Conservation (phyloP, 1,139 yeast species). For the Taphrina confusa region DNA sequence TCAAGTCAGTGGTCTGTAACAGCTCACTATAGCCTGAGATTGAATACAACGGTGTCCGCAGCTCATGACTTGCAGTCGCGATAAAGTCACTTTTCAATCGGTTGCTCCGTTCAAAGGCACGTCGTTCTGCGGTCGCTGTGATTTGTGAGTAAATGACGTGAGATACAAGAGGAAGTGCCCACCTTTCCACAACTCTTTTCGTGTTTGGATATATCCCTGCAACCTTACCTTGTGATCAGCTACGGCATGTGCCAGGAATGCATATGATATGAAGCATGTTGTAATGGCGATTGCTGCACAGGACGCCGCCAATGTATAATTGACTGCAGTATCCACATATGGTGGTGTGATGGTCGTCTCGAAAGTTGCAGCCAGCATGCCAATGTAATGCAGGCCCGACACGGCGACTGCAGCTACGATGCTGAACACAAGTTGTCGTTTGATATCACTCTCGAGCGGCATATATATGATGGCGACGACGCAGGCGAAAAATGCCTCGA, state of each 20-base stretch:
- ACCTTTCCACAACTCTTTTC: slow-evolving; percentile 26
- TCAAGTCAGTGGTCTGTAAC: slow-evolving; percentile 79
- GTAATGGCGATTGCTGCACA: slow-evolving; percentile 21
- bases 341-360: slow-evolving; percentile 6
- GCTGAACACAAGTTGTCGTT: slow-evolving; percentile 21
- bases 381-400: slow-evolving; percentile 24
- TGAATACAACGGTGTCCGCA: slow-evolving; percentile 89
- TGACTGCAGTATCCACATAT: background rate
- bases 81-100: slow-evolving; percentile 85
- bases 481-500: slow-evolving; percentile 16
- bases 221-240: slow-evolving; percentile 11
- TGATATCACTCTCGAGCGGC: slow-evolving; percentile 9
- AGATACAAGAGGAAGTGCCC: background rate
- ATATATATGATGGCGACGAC: slow-evolving; percentile 25
- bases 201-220: slow-evolving; percentile 15
- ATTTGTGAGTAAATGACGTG: background rate
- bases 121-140: slow-evolving; percentile 18
- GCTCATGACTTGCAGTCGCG: slow-evolving; percentile 90
- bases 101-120: slow-evolving; percentile 88
- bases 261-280: slow-evolving; percentile 23
- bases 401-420: slow-evolving; percentile 20
- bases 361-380: slow-evolving; percentile 30
- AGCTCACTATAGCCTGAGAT: slow-evolving; percentile 90
- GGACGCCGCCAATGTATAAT: slow-evolving; percentile 8
- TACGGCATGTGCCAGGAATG: slow-evolving; percentile 20